Percentiles rank a stretch among this genome's conserved stretches.
Conservation (phyloP, 164 flowering plant genomes). For the Aristolochia fimbriata region DNA sequence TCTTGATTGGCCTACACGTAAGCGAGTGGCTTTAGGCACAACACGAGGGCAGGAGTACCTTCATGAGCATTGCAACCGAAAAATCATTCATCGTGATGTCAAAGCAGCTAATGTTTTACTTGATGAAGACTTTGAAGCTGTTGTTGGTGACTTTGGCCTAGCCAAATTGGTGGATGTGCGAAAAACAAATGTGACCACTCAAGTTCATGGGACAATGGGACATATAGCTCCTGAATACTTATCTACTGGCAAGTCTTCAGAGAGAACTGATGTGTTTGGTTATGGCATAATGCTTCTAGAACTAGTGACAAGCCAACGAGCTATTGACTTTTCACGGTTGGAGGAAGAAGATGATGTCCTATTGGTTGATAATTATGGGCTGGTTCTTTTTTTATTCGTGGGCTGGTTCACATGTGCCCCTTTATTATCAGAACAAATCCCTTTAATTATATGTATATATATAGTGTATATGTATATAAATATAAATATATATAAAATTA, state of each 20-base stretch:
- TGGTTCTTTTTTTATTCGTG: too few relatives aligned
- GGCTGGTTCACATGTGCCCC: too few relatives aligned
- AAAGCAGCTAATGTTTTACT: conserved; percentile 88
- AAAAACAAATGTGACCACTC: conserved; percentile 79
- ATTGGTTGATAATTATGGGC: conserved; percentile 86
- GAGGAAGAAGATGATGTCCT: conserved; percentile 95
- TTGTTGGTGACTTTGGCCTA: conserved; percentile 92
- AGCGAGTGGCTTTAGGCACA: conserved; percentile 70
- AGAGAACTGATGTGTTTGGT: conserved; percentile 87
- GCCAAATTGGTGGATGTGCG: conserved; percentile 87
- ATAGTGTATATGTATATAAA: too few relatives aligned
- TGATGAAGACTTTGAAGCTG: conserved; percentile 93
- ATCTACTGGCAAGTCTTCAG: conserved; percentile 97
- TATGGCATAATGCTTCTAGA: conserved; percentile 94
- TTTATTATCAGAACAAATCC: too few relatives aligned
- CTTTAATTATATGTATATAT: too few relatives aligned
- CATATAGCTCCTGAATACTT: conserved; percentile 95
- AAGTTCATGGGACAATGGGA: conserved; percentile 97
- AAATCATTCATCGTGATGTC: conserved; percentile 90
- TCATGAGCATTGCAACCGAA: conserved; percentile 92
- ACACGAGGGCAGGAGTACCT: conserved; percentile 84
- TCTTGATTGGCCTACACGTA: conserved; percentile 68
- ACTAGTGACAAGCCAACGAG: conserved; percentile 87
- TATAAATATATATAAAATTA: too few relatives aligned
- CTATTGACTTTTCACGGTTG: conserved; percentile 82